Conservation (phyloP, 2,329 filamentous ascomycete genomes). For the Sclerotinia sclerotiorum region DNA sequence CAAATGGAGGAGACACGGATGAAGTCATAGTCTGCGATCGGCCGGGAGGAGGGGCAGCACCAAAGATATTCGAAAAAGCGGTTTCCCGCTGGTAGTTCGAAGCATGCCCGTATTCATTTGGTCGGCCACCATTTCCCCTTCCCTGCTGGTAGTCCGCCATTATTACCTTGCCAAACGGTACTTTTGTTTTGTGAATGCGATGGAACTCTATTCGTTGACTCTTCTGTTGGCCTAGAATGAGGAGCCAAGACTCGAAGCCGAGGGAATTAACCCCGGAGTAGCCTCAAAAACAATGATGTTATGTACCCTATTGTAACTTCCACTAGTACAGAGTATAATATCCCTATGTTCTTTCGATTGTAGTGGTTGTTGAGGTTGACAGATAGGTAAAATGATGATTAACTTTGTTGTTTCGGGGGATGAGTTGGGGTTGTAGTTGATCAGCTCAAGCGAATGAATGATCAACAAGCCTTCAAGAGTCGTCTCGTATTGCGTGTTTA, state of each 20-base stretch:
- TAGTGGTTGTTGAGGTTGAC: constrained; percentile 13
- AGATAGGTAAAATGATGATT: constrained; percentile 21
- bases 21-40: constrained; percentile 96
- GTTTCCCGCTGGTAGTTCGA: constrained; percentile 78
- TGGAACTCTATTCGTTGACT: constrained; percentile 10
- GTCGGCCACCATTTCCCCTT: constrained; percentile 53
- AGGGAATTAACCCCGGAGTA: constrained; percentile 33
- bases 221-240: constrained; percentile 22
- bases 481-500: constrained; percentile 22
- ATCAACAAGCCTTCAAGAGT: constrained; percentile 21
- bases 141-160: constrained; percentile 64
- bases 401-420: constrained; percentile 22
- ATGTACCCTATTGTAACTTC: neutral
- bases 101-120: constrained; percentile 45
- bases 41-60: constrained; percentile 78
- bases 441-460: constrained; percentile 24
- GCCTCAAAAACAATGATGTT: constrained; percentile 25
- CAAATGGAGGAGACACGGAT: constrained; percentile 59
- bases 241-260: constrained; percentile 32
- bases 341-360: constrained; percentile 9
- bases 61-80: constrained; percentile 95
- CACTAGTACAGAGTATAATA: neutral
- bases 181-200: constrained; percentile 16
- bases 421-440: constrained; percentile 23
- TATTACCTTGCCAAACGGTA: constrained; percentile 24